Base-by-base conservation (phyloP, 2,329 filamentous ascomycete species). In the Pyrenochaeta sp. region DNA sequence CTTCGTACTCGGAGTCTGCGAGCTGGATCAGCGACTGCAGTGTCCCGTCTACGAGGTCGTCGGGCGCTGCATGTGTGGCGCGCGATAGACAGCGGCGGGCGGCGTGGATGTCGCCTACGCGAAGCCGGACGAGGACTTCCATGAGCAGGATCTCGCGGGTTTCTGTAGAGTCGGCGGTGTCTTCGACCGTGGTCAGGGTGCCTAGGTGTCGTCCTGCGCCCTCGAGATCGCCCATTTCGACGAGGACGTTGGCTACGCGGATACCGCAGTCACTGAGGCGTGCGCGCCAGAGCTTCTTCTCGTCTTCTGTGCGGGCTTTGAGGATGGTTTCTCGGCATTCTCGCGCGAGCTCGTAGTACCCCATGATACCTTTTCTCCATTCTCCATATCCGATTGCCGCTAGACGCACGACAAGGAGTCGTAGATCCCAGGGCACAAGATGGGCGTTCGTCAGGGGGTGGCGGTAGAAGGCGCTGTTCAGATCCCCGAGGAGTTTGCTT, bases 381-480 rank as follows among this genome's bases (percentile, higher is more conserved):
- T 99, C 94, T 3, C 87, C 87, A 53, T 94, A 95, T 1, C 90
- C 90, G 31, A 96, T 81, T 0, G 89, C 90, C 57, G 96, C 90
- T 14, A 97, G 79, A 1, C 92, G 82, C 7, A 96, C 88, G 6
- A 87, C 86, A 11, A 97, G 79, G 3, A 96, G 81, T 6, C 94
- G 84, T 38, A 99, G 79, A 28, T 87, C 82, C 92, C 94, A 99
- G 0, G 93, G 93, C 0, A 93, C 88, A 0, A 96, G 79, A 31
- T 74, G 72, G 5, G 55, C 53, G 31, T 62, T 55, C 2, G 68
- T 72, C 11, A 89, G 50, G 75, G 80, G 41, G 61, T 75, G 48
- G 72, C 72, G 57, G 55, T 73, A 74, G 50, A 74, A 72, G 20
- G 86, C 28, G 75, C 86, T 79, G 41, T 72, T 80, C 30, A 86